Evolutionary conservation across 345 rosid species (phyloP).

Genomic region (Atalantia buxifolia): DNA sequence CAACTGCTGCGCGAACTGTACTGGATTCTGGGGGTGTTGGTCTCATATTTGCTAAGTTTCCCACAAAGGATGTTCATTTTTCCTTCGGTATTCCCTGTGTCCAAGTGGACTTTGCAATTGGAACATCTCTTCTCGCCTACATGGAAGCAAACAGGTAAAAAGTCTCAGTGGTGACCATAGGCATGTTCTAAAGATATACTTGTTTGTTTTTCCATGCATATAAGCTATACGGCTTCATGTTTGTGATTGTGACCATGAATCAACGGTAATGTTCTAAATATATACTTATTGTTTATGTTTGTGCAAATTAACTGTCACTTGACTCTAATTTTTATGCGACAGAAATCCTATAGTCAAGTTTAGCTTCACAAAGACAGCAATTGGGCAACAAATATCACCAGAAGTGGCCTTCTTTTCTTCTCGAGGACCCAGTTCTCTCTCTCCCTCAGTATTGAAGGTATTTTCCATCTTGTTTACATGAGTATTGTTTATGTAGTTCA

Average conservation of each 20-base stretch:
- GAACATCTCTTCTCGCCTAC: conserved; percentile 43
- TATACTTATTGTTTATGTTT: background rate
- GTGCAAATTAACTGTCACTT: background rate
- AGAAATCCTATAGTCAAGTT: conserved; percentile 47
- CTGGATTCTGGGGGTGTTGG: conserved; percentile 33
- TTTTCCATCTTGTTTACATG: background rate
- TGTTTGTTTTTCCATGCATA: background rate
- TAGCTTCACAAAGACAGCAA: conserved; percentile 32
- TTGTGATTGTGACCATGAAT: background rate
- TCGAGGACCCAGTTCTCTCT: conserved; percentile 57
- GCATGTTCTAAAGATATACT: background rate
- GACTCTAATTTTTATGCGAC: conserved; percentile 8
- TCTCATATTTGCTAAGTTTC: conserved; percentile 43
- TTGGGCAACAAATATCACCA: conserved; percentile 46
- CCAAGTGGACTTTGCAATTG: conserved; percentile 44
- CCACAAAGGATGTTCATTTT: conserved; percentile 36
- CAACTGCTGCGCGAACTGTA: conserved; percentile 35
- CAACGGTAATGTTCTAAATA: background rate
- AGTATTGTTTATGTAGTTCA: background rate
- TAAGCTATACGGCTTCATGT: background rate
- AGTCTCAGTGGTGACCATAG: background rate
- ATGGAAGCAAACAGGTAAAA: conserved; percentile 37
- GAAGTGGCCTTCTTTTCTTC: conserved; percentile 56
- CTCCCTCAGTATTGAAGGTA: conserved; percentile 56
- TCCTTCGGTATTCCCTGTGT: conserved; percentile 34